phyloP scores from a whole-genome alignment of 2,329 filamentous ascomycete genomes.

The Xylaria sp. region DNA sequence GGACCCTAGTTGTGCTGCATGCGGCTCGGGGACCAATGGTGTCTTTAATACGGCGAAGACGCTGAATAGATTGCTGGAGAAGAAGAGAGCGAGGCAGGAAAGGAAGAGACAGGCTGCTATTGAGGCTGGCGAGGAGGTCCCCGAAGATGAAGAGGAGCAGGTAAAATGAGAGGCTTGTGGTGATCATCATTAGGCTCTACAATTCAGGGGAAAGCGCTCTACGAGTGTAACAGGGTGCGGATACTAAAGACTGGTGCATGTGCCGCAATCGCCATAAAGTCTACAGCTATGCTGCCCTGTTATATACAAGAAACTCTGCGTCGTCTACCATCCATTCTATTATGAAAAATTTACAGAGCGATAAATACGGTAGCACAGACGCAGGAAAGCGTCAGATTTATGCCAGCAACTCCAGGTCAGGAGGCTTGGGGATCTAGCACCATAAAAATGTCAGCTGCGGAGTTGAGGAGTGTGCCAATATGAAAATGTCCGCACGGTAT shows the following conservation, averaged over 20 bases:
- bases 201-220: background rate
- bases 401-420: background rate
- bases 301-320: background rate
- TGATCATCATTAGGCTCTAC: background rate
- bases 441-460: background rate
- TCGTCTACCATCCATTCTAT: background rate
- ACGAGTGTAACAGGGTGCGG: background rate
- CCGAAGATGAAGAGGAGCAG: constrained; percentile 56
- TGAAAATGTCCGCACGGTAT: background rate
- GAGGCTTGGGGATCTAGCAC: background rate
- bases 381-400: background rate
- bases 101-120: constrained; percentile 66
- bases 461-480: background rate
- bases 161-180: constrained; percentile 30
- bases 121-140: constrained; percentile 63
- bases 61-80: constrained; percentile 81
- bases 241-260: background rate
- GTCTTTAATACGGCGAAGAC: constrained; percentile 91
- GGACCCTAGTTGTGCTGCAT: constrained; percentile 87
- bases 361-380: background rate
- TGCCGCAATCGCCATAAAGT: background rate
- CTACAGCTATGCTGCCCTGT: background rate
- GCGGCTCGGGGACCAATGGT: constrained; percentile 84
- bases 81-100: constrained; percentile 71
- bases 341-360: background rate